Percentiles rank a stretch among this genome's conserved stretches.
Conservation (phyloP, 768 basidiomycete genomes). For the Boletus tylopilopsis region DNA sequence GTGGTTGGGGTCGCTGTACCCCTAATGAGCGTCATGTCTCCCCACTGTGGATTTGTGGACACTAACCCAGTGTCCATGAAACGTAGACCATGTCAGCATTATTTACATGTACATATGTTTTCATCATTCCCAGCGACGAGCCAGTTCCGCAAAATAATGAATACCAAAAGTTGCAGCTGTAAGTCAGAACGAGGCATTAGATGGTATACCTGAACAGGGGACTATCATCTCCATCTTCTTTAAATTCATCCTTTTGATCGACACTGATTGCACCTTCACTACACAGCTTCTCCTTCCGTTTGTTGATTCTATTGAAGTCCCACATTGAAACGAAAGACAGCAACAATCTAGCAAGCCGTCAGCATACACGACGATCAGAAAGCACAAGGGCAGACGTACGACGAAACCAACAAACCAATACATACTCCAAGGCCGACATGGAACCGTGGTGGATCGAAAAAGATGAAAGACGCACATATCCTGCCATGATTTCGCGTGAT, state of each 20-base stretch:
- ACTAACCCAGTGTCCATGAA: too few species aligned
- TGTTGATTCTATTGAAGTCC: conserved; percentile 45
- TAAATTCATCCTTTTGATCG: conserved; percentile 37
- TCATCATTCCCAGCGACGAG: too few species aligned
- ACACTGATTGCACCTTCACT: conserved; percentile 40
- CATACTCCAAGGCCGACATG: conserved; percentile 31
- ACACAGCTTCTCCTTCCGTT: conserved; percentile 41
- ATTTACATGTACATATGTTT: too few species aligned
- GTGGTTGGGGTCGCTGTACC: too few species aligned
- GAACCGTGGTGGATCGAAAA: conserved; percentile 36
- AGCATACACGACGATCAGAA: conserved; percentile 22
- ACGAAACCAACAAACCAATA: conserved; percentile 24
- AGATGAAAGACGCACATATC: conserved; percentile 40
- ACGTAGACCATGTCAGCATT: too few species aligned
- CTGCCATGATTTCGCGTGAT: conserved; percentile 16
- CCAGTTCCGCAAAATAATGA: too few species aligned
- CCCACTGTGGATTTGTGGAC: too few species aligned
- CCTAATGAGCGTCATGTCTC: too few species aligned
- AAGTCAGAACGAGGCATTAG: conserved; percentile 1
- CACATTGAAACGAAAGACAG: conserved; percentile 40
- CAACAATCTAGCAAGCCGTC: conserved; percentile 32
- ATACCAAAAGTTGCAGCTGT: too few species aligned
- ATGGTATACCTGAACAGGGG: conserved; percentile 48
- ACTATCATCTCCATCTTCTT: conserved; percentile 46
- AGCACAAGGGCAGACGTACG: conserved; percentile 15